These are phyloP conservation scores for Trichoderma semiorbis DNA, from an alignment of 2,329 filamentous ascomycete species.

Conservation along the genomic window DNA sequence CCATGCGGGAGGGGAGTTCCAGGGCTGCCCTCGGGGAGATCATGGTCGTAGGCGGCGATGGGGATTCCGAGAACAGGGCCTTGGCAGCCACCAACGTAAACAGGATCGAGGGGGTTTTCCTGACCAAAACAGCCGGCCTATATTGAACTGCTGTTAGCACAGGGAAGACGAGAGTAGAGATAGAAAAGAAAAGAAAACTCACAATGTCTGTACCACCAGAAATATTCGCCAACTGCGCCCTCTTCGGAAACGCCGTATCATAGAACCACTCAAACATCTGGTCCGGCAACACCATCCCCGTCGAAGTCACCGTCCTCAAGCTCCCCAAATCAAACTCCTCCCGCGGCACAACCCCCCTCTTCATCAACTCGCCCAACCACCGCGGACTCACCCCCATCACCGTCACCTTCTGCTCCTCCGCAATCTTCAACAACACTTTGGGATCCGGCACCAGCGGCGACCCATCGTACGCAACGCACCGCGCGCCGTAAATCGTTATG, in stretches of 20 bases:
- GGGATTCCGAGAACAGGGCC: conserved; percentile 48
- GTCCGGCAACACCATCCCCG: conserved; percentile 78
- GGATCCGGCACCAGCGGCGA: conserved; percentile 72
- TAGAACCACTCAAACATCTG: conserved; percentile 77
- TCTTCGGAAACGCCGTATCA: conserved; percentile 64
- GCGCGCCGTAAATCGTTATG: conserved; percentile 56
- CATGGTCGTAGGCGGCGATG: conserved; percentile 60
- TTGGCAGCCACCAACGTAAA: conserved; percentile 56
- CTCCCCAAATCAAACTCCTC: conserved; percentile 59
- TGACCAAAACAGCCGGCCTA: conserved; percentile 57
- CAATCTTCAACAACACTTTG: conserved; percentile 58
- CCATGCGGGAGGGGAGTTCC: conserved; percentile 51
- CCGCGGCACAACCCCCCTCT: conserved; percentile 58
- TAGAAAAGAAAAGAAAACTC: conserved; percentile 24
- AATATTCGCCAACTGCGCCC: conserved; percentile 68
- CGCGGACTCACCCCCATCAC: conserved; percentile 72
- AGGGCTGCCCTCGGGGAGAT: conserved; percentile 45
- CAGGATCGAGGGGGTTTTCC: conserved; percentile 66
- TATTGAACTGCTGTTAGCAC: neutral
- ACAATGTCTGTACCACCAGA: conserved; percentile 76
- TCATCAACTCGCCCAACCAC: conserved; percentile 71
- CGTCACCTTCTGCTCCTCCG: conserved; percentile 63
- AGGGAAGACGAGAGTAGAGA: too few relatives aligned
- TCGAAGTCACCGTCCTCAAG: conserved; percentile 63
- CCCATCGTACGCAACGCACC: conserved; percentile 74